Conservation (phyloP, 768 basidiomycete genomes). For the Boletus rex-veris region DNA sequence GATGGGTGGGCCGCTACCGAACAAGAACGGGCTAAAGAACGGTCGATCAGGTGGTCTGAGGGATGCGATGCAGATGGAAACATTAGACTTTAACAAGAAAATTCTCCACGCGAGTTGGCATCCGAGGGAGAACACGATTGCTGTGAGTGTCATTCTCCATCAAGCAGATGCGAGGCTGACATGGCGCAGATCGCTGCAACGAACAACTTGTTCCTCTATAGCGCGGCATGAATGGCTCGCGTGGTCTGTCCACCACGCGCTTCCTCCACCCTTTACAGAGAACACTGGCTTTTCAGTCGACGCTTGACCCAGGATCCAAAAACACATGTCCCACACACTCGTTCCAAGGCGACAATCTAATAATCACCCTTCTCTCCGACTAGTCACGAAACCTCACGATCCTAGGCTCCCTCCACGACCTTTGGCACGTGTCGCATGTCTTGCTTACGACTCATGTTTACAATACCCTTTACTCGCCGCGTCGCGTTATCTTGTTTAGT, state of each 20-base stretch:
- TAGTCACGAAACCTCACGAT: constrained; percentile 25
- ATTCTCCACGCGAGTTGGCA: constrained; percentile 97
- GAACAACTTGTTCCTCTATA: constrained; percentile 36
- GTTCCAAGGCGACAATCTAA: constrained; percentile 27
- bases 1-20: constrained; percentile 82
- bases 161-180: constrained; percentile 6
- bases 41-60: constrained; percentile 69
- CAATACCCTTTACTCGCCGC: constrained; percentile 30
- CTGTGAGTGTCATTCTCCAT: constrained; percentile 50
- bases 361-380: constrained; percentile 14
- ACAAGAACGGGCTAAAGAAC: constrained; percentile 68
- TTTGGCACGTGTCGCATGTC: constrained; percentile 22
- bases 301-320: constrained; percentile 11
- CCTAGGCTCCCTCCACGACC: constrained; percentile 11
- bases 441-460: constrained; percentile 33
- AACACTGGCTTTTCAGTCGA: constrained; percentile 10
- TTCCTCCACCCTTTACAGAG: constrained; percentile 7
- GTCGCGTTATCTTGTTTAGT: constrained; percentile 31
- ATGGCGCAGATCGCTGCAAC: constrained; percentile 82
- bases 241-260: neutral
- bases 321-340: constrained; percentile 17
- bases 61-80: constrained; percentile 84
- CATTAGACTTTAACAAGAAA: constrained; percentile 95
- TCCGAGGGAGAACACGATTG: constrained; percentile 96
- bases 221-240: constrained; percentile 37